Percentiles rank a stretch among this genome's conserved stretches.
These are phyloP conservation scores for Amanita muscaria DNA, from an alignment of 768 basidiomycete species.

Conservation along the genomic window DNA sequence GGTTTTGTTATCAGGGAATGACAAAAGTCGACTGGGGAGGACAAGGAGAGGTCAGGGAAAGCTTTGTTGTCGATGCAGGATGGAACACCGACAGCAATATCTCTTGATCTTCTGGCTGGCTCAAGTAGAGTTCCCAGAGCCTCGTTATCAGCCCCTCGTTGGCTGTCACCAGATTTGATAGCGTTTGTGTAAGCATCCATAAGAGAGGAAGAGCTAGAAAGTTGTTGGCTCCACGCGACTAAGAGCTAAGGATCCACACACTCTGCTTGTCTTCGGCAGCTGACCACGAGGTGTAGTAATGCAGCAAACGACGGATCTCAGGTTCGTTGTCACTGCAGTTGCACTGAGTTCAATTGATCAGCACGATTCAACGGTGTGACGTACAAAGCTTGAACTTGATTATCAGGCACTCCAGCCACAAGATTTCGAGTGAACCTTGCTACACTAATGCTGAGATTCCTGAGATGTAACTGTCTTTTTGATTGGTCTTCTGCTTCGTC, in stretches of 20 bases:
- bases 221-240: background rate
- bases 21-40: conserved; percentile 44
- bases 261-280: conserved; percentile 54
- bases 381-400: conserved; percentile 68
- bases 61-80: conserved; percentile 6
- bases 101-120: conserved; percentile 61
- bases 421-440: conserved; percentile 81
- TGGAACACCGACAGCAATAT: conserved; percentile 55
- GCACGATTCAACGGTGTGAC: background rate
- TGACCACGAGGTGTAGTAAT: conserved; percentile 71
- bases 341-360: background rate
- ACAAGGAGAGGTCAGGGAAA: conserved; percentile 9
- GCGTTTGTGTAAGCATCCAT: conserved; percentile 62
- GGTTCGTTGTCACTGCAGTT: conserved; percentile 57
- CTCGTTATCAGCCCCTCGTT: conserved; percentile 49
- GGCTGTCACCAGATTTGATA: conserved; percentile 78
- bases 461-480: conserved; percentile 26
- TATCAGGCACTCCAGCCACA: conserved; percentile 63
- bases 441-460: conserved; percentile 37
- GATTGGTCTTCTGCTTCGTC: conserved; percentile 20
- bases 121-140: conserved; percentile 59
- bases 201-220: conserved; percentile 51
- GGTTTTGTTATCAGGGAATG: conserved; percentile 55
- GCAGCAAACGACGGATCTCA: conserved; percentile 55
- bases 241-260: conserved; percentile 22